Evolutionary conservation across 1,139 yeast genomes (phyloP).

Genomic region (Saccharomyces pastorianus): DNA sequence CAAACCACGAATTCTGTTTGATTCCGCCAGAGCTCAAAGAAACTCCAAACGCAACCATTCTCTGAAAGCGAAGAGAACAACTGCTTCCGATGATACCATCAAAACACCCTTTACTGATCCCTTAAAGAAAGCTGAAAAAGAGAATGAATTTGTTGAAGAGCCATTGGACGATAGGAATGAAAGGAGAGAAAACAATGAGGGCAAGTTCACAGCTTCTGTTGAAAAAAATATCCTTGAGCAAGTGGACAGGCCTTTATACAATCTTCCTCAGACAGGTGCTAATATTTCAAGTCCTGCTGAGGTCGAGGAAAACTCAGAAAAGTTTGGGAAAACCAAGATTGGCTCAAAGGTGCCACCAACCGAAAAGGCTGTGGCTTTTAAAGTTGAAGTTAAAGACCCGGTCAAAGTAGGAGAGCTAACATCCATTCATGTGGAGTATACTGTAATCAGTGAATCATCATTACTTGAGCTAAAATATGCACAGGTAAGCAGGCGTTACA

Average conservation of each 20-base stretch:
- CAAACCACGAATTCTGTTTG: neutral
- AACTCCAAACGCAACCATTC: neutral
- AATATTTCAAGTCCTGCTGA: constrained; percentile 1
- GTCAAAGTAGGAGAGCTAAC: constrained; percentile 86
- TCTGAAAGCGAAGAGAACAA: neutral
- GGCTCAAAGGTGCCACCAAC: neutral
- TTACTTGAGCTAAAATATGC: constrained; percentile 12
- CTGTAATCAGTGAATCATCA: constrained; percentile 52
- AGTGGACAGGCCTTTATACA: constrained; percentile 24
- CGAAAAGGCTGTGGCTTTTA: constrained; percentile 33
- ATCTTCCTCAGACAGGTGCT: constrained; percentile 13
- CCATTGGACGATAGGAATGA: constrained; percentile 10
- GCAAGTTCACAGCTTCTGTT: neutral
- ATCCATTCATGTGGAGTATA: constrained; percentile 80
- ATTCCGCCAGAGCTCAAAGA: constrained; percentile 1
- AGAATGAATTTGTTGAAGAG: constrained; percentile 22
- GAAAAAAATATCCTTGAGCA: constrained; percentile 17
- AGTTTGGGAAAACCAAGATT: neutral
- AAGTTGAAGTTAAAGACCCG: constrained; percentile 81
- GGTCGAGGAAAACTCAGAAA: neutral
- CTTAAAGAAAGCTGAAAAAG: constrained; percentile 19
- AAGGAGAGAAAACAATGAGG: neutral
- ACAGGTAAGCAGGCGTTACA: constrained; percentile 65
- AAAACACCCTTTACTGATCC: constrained; percentile 18
- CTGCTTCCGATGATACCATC: neutral